A percentile compares a stretch with the other conserved stretches of the same genome.
Evolutionary conservation across 176 grass and related monocot species (phyloP).

Genomic region (Eremochloa ophiuroides): DNA sequence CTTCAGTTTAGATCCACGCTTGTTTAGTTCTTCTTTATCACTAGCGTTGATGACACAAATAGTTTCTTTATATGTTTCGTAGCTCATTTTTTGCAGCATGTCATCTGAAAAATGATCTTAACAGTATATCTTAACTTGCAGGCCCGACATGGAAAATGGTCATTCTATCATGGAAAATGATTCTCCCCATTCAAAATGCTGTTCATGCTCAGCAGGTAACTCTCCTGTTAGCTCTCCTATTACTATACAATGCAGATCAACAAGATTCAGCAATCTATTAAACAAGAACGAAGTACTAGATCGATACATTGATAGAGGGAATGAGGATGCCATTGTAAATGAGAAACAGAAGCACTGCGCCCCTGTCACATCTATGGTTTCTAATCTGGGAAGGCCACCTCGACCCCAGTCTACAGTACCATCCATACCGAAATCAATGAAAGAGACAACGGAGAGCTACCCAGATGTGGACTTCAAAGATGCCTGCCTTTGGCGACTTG

Average conservation of each 20-base stretch:
- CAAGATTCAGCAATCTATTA: slow-evolving; percentile 35
- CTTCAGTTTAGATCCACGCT: neutral
- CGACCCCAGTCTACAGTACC: slow-evolving; percentile 37
- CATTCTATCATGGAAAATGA: slow-evolving; percentile 30
- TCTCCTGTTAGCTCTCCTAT: slow-evolving; percentile 50
- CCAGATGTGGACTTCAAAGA: slow-evolving; percentile 30
- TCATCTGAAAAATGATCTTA: slow-evolving; percentile 4
- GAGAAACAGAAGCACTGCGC: slow-evolving; percentile 28
- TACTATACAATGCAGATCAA: slow-evolving; percentile 39
- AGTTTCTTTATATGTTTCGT: neutral
- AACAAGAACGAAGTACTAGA: slow-evolving; percentile 56
- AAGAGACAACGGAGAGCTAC: slow-evolving; percentile 28
- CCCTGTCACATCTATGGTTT: slow-evolving; percentile 27
- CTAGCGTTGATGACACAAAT: neutral
- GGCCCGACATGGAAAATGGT: slow-evolving; percentile 20
- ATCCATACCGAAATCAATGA: slow-evolving; percentile 34
- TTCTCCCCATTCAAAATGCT: slow-evolving; percentile 55
- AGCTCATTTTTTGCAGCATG: neutral
- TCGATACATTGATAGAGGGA: slow-evolving; percentile 63
- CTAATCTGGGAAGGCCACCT: slow-evolving; percentile 58
- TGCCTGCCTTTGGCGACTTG: neutral
- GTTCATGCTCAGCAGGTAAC: slow-evolving; percentile 48
- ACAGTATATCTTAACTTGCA: slow-evolving; percentile 34
- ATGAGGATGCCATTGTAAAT: slow-evolving; percentile 23
- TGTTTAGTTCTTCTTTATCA: neutral